Percentiles rank a stretch among this genome's conserved stretches.
These are phyloP conservation scores for Ascochyta clinopodiicola DNA, from an alignment of 2,329 filamentous ascomycete species.

Conservation along the genomic window DNA sequence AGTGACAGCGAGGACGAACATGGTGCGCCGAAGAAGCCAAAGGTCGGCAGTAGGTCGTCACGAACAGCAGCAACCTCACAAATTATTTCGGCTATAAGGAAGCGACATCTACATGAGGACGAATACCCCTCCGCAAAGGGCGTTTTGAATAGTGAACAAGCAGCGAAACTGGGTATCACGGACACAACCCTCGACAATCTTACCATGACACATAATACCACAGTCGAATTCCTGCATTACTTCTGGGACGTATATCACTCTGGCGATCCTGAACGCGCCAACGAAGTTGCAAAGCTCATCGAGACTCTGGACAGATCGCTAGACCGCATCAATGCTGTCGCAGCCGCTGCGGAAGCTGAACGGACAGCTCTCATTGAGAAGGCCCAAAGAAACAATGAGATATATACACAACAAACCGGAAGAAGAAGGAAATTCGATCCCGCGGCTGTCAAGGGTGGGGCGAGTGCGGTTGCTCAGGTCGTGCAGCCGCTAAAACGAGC, in stretches of 20 bases:
- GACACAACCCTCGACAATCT: conserved; percentile 65
- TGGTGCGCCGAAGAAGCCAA: conserved; percentile 63
- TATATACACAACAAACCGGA: conserved; percentile 73
- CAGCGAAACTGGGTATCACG: conserved; percentile 44
- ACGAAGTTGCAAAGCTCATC: conserved; percentile 80
- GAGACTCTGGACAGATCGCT: conserved; percentile 81
- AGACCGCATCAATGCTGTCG: conserved; percentile 80
- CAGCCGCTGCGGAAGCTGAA: conserved; percentile 78
- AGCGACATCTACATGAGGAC: conserved; percentile 65
- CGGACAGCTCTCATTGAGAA: conserved; percentile 70
- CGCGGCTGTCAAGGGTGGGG: conserved; percentile 74
- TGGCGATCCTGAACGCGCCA: conserved; percentile 79
- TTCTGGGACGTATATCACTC: conserved; percentile 95
- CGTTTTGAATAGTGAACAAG: conserved; percentile 36
- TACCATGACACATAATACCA: conserved; percentile 86
- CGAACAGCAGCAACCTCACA: conserved; percentile 70
- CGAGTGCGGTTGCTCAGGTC: conserved; percentile 75
- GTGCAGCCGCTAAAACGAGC: conserved; percentile 76
- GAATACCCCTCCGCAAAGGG: conserved; percentile 39
- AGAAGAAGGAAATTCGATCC: conserved; percentile 75
- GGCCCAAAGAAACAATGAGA: conserved; percentile 72
- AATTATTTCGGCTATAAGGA: conserved; percentile 69
- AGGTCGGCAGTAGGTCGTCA: conserved; percentile 74
- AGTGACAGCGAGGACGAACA: conserved; percentile 63
- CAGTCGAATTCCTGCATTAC: conserved; percentile 93